phyloP scores from a whole-genome alignment of 2,329 filamentous ascomycete genomes.

The Ceratocystiopsis sp. region DNA sequence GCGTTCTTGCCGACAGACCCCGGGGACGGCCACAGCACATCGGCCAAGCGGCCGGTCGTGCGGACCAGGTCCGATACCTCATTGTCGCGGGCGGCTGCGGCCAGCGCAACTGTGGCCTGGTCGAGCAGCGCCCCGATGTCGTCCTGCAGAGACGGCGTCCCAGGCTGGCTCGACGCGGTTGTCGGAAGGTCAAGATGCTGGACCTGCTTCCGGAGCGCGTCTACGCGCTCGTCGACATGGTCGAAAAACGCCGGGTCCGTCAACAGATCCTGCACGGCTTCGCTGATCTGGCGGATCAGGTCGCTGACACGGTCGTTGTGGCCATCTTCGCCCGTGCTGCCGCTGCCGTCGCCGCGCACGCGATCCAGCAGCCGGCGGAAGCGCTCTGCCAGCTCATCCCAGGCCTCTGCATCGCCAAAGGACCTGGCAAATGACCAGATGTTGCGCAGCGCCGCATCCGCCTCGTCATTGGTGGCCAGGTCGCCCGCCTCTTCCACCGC shows the following conservation, averaged over 20 bases:
- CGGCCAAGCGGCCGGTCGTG: slow-evolving; percentile 49
- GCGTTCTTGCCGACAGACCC: slow-evolving; percentile 35
- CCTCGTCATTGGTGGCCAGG: slow-evolving; percentile 43
- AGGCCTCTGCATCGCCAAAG: slow-evolving; percentile 57
- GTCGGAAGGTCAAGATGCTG: slow-evolving; percentile 42
- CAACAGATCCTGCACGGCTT: slow-evolving; percentile 62
- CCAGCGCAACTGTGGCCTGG: slow-evolving; percentile 50
- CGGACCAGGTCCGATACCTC: slow-evolving; percentile 53
- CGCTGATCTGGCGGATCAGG: slow-evolving; percentile 55
- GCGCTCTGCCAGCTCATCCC: slow-evolving; percentile 54
- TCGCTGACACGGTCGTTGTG: slow-evolving; percentile 55
- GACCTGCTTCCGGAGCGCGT: slow-evolving; percentile 32
- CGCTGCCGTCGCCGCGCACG: not conserved
- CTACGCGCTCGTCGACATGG: slow-evolving; percentile 41
- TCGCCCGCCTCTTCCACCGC: not conserved
- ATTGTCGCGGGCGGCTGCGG: slow-evolving; percentile 52
- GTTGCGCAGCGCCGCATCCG: slow-evolving; percentile 59
- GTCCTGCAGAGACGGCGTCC: slow-evolving; percentile 29
- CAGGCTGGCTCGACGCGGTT: not conserved
- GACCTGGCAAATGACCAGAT: slow-evolving; percentile 68
- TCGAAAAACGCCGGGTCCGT: slow-evolving; percentile 79
- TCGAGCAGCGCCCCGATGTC: slow-evolving; percentile 57
- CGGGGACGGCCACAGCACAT: slow-evolving; percentile 50
- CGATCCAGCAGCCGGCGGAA: slow-evolving; percentile 51
- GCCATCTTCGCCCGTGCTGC: slow-evolving; percentile 44